Evolutionary conservation across 441 rosid species (phyloP).

Genomic region (Flueggea neowawraea): DNA sequence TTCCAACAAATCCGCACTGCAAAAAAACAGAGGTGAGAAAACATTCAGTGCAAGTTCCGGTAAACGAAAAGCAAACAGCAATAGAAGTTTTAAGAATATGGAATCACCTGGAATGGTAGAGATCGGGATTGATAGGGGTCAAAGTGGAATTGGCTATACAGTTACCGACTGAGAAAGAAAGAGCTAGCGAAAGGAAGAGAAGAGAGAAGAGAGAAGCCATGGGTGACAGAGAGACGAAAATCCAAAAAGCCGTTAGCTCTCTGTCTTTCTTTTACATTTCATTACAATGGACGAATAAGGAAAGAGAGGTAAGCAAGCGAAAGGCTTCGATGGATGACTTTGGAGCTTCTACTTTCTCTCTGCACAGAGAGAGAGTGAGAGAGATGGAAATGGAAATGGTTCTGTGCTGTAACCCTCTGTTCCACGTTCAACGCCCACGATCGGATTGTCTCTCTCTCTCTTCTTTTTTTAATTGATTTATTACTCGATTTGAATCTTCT

Average conservation of each 20-base stretch:
- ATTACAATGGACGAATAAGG: too few species aligned
- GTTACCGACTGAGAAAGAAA: slow-evolving; percentile 17
- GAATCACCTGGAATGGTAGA: slow-evolving; percentile 85
- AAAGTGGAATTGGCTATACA: slow-evolving; percentile 27
- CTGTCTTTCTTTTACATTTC: neutral
- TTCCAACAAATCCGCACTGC: slow-evolving; percentile 77
- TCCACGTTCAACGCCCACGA: slow-evolving; percentile 22
- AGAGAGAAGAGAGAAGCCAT: slow-evolving; percentile 1
- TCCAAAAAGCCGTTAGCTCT: too few species aligned
- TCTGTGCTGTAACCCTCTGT: slow-evolving; percentile 14
- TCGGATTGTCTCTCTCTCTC: neutral
- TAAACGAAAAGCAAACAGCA: neutral
- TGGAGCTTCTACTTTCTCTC: too few species aligned
- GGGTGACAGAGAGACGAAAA: neutral
- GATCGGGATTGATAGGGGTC: slow-evolving; percentile 91
- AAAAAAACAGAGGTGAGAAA: slow-evolving; percentile 7
- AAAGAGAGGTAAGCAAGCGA: too few species aligned
- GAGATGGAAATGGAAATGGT: neutral
- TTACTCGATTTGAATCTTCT: neutral
- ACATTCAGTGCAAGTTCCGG: neutral
- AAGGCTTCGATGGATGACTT: too few species aligned
- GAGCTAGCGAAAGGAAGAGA: slow-evolving; percentile 5
- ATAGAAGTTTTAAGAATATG: neutral
- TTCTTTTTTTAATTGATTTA: neutral
- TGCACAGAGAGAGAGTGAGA: neutral